Evolutionary conservation across 306 rosid genomes (phyloP).

Genomic region (Malus sieversii): DNA sequence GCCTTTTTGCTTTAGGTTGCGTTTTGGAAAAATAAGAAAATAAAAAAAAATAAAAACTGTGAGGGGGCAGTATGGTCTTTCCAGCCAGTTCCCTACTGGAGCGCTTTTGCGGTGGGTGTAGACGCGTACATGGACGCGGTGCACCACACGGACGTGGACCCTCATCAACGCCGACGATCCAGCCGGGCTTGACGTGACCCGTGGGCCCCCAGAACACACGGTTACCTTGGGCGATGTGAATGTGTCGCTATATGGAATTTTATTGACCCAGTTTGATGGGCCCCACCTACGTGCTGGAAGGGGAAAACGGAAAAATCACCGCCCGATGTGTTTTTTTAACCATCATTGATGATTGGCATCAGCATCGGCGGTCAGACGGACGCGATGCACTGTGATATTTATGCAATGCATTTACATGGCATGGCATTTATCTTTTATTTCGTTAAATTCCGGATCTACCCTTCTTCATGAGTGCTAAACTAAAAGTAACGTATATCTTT

Average conservation of each 20-base stretch:
- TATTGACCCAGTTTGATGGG: background rate
- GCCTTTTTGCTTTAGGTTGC: background rate
- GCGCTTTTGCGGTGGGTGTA: background rate
- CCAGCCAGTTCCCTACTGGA: background rate
- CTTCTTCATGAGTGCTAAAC: background rate
- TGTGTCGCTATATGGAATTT: slow-evolving; percentile 21
- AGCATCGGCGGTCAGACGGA: slow-evolving; percentile 19
- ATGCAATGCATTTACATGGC: background rate
- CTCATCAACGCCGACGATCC: slow-evolving; percentile 28
- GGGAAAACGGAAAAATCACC: background rate
- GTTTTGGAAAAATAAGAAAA: background rate
- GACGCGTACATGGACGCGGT: slow-evolving; percentile 35
- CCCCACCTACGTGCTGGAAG: background rate
- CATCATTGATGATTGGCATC: background rate
- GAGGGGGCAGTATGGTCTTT: background rate
- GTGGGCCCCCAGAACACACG: slow-evolving; percentile 33
- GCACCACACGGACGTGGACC: slow-evolving; percentile 30
- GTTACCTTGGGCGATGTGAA: background rate
- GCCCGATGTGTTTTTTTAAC: background rate
- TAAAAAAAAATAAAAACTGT: background rate
- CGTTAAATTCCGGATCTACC: background rate
- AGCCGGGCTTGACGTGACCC: slow-evolving; percentile 29
- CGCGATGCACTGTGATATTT: slow-evolving; percentile 3
- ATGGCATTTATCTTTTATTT: background rate
- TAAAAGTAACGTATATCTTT: background rate